Conservation (phyloP, 345 rosid genomes). For the Odontarrhena argentea region DNA sequence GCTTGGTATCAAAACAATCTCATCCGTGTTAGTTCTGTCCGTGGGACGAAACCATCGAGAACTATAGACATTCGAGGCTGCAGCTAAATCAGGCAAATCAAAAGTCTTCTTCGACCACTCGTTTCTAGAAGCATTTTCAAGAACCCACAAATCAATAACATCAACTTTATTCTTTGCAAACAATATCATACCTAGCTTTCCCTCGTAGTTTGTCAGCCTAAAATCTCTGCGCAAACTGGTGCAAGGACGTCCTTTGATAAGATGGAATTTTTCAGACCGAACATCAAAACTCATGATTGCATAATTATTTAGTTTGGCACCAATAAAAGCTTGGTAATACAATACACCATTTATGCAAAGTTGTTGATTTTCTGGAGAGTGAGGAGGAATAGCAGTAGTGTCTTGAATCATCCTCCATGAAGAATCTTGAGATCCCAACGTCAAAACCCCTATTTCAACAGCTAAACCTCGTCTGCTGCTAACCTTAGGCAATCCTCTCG, state of each 20-base stretch:
- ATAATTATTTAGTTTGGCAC: background rate
- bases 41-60: background rate
- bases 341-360: background rate
- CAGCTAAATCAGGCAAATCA: background rate
- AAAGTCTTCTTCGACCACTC: constrained; percentile 18
- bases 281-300: constrained; percentile 22
- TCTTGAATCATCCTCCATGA: constrained; percentile 7
- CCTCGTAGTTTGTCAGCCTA: constrained; percentile 15
- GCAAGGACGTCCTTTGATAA: constrained; percentile 17
- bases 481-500: background rate
- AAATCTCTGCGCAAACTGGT: background rate
- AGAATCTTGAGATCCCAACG: background rate
- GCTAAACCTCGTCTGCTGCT: background rate
- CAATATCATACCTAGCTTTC: constrained; percentile 11
- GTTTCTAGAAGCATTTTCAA: constrained; percentile 1
- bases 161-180: background rate
- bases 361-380: background rate
- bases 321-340: background rate
- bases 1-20: background rate
- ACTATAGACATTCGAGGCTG: background rate
- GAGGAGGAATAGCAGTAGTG: background rate
- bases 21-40: background rate
- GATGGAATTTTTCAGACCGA: constrained; percentile 14
- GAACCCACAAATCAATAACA: constrained; percentile 8
- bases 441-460: constrained; percentile 14